Base-by-base conservation (phyloP, 2,329 filamentous ascomycete species). In the Fusarium secorum region DNA sequence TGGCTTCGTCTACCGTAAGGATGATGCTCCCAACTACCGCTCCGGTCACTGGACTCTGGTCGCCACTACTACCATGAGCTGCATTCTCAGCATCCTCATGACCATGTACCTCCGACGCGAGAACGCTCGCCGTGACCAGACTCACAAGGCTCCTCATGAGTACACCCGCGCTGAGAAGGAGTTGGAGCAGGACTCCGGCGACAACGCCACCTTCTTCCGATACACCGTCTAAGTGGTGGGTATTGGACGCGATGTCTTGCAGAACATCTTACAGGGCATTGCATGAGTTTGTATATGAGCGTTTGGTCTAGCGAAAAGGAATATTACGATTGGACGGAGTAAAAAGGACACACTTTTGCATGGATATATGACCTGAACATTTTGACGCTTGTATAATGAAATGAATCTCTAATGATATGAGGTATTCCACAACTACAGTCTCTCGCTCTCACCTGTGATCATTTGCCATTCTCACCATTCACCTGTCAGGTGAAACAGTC, bases 41-140 rank as follows among this genome's bases (percentile, higher is more conserved):
- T 83, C 83, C 33, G 89, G 89, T 13, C 89, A 91, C 74, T 86
- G 86, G 1, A 83, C 88, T 11, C 89, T 88, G 4, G 77, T 90
- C 39, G 82, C 81, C 8, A 80, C 90, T 66, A 87, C 89, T 4
- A 83, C 81, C 68, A 85, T 89, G 83, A 83, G 84, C 22, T 81
- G 84, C 63, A 61, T 82, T 52, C 80, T 90, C 17, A 85, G 83
- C 45, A 76, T 83, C 46, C 80, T 85, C 73, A 90, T 90, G 88
- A 87, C 86, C 24, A 76, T 83, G 32, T 90, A 89, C 79, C 84
- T 88, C 30, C 82, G 85, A 42, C 78, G 81, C 44, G 88, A 90
- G 81, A 90, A 90, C 67, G 78, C 80, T 8, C 82, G 87, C 52
- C 82, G 89, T 18, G 86, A 89, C 73, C 70, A 70, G 65, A 74